phyloP scores from a whole-genome alignment of 2,329 filamentous ascomycete genomes.

The Septoria linicola region DNA sequence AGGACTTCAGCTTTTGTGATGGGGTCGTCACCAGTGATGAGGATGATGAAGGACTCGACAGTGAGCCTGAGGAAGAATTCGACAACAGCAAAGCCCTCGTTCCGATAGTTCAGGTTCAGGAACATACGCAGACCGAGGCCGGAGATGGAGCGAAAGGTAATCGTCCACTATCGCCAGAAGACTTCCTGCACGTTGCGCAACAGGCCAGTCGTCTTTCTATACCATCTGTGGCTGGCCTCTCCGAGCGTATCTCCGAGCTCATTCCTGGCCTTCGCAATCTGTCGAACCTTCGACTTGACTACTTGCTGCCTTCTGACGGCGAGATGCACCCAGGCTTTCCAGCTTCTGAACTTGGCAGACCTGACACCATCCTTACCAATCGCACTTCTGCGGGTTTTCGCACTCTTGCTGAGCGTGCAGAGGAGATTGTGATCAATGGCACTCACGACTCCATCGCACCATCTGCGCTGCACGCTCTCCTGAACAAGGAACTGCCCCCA shows the following conservation, averaged over 20 bases:
- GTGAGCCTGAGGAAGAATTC: background rate
- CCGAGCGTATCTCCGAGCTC: conserved; percentile 48
- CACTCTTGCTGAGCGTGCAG: conserved; percentile 39
- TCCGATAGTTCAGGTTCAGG: conserved; percentile 30
- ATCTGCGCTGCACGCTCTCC: conserved; percentile 19
- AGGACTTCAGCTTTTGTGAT: conserved; percentile 37
- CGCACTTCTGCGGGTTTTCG: conserved; percentile 41
- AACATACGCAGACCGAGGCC: conserved; percentile 27
- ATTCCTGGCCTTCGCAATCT: conserved; percentile 45
- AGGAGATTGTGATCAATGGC: conserved; percentile 40
- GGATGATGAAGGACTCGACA: conserved; percentile 24
- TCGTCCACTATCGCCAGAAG: conserved; percentile 43
- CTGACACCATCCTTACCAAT: conserved; percentile 37
- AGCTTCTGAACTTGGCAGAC: conserved; percentile 27
- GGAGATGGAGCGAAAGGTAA: conserved; percentile 25
- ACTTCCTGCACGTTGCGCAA: conserved; percentile 42
- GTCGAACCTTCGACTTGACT: conserved; percentile 39
- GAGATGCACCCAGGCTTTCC: conserved; percentile 32
- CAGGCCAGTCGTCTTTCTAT: conserved; percentile 49
- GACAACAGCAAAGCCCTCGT: conserved; percentile 25
- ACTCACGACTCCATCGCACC: conserved; percentile 38
- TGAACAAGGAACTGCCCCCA: conserved; percentile 41
- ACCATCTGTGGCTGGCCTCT: conserved; percentile 47
- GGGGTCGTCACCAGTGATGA: conserved; percentile 24
- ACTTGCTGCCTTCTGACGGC: conserved; percentile 39